These are phyloP conservation scores for Lentinula sp. DNA, from an alignment of 768 basidiomycete genomes.

Conservation along the genomic window DNA sequence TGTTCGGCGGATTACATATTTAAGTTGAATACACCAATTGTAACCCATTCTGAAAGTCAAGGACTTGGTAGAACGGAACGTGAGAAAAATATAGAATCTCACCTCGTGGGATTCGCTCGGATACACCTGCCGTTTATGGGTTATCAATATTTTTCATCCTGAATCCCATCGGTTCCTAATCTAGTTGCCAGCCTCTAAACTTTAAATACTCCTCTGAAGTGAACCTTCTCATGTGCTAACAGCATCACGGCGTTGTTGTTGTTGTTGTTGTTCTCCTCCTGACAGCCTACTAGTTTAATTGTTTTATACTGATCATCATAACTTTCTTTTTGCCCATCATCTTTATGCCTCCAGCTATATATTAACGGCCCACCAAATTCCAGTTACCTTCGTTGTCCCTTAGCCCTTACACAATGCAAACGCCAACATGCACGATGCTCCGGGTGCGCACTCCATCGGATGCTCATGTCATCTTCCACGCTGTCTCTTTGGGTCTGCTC, in stretches of 20 bases:
- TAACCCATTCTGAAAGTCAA: too few species aligned
- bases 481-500: conserved; percentile 48
- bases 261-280: background rate
- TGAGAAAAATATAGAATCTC: background rate
- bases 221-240: background rate
- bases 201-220: background rate
- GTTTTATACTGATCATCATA: conserved; percentile 7
- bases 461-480: conserved; percentile 72
- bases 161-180: background rate
- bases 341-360: conserved; percentile 1
- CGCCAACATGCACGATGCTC: conserved; percentile 59
- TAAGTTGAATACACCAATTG: too few species aligned
- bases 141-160: background rate
- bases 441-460: conserved; percentile 61
- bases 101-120: background rate
- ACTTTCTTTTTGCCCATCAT: background rate
- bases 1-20: background rate
- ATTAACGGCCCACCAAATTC: background rate
- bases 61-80: too few species aligned
- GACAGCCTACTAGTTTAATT: conserved; percentile 5
- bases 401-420: conserved; percentile 35
- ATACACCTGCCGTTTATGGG: background rate
- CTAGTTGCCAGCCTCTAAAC: conserved; percentile 3
- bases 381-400: conserved; percentile 44
- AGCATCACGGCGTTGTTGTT: background rate